Base-by-base conservation (phyloP, 176 grass and related monocot species). In the Carex cristatella region DNA sequence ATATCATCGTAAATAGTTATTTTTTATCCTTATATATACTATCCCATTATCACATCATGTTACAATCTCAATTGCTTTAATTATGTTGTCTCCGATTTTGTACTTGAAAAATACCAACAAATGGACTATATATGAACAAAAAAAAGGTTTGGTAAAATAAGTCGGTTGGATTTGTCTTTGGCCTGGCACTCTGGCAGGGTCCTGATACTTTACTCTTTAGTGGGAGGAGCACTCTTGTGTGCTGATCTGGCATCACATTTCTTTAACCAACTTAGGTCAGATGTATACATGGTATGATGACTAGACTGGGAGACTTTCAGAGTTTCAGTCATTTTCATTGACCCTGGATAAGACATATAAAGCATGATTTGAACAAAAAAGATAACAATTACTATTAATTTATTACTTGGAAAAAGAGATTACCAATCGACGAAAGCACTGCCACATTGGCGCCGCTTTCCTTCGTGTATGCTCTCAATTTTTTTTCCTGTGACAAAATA, bases 241-340 rank as follows among this genome's bases (percentile, higher is more conserved):
- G 72, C 72, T 76, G 72, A 76, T 76, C 72, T 76, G 72, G 44
- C 72, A 76, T 51, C 46, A 76, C 71, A 19, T 72, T 72, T 48
- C 15, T 72, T 72, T 10, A 46, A 71, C 68, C 7, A 72, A 72
- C 40, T 76, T 55, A 56, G 48, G 46, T 23, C 10, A 46, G 42
- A 48, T 10, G 44, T 51, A 48, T 53, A 51, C 49, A 77, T 77
- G 73, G 73, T 31, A 77, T 77, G 73, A 10, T 77, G 73, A 77
- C 73, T 77, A 77, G 49, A 56, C 12, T 56, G 0, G 14, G 49
- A 14, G 73, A 77, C 49, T 77, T 77, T 77, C 73, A 14, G 73
- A 77, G 27, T 77, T 77, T 77, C 73, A 56, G 73, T 77, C 73
- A 1, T 56, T 77, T 77, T 54, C 49, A 77, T 77, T 77, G 73